Evolutionary conservation across 176 grass and related monocot genomes (phyloP), one percentile per base, ranked within the genome.

Genomic region (Cenchrus americanus): DNA sequence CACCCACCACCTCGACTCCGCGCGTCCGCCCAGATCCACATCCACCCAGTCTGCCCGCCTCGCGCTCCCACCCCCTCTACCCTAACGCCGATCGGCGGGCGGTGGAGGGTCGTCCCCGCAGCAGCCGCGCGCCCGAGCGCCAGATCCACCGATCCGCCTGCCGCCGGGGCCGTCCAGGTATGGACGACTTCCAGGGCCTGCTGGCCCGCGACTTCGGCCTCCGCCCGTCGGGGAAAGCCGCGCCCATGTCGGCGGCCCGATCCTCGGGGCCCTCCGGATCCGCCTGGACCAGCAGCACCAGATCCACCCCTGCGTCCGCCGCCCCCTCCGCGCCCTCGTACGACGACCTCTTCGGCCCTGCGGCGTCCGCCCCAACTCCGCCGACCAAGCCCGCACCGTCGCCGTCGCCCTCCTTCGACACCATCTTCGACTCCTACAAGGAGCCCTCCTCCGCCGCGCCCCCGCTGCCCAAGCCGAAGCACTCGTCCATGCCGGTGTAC

Each of bases 201-300:
- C 87, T 93, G 84, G 72, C 78, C 64, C 85, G 88, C 24, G 91
- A 93, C 82, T 93, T 94, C 83, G 92, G 88, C 69, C 75, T 94
- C 57, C 86, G 92, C 18, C 92, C 88, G 7, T 67, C 82, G 82
- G 88, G 92, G 8, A 94, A 91, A 69, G 83, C 88, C 10, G 79
- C 92, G 52, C 92, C 92, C 88, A 92, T 92, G 92, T 77, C 88
- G 47, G 78, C 90, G 19, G 87, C 90, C 41, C 85, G 87, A 66
- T 14, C 86, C 76, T 76, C 73, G 62, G 6, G 73, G n/a, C 3
- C 88, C 63, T 34, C 85, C 62, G 78, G 82, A 55, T 76, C 79
- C 69, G 66, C 59, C 13, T 83, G 87, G 89, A 13, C 66, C 46
- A 82, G 22, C 46, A 84, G 19, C 18, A 5, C 91, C 57, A 95